Base-by-base conservation (phyloP, 768 basidiomycete species). In the Boletus tylopilopsis region DNA sequence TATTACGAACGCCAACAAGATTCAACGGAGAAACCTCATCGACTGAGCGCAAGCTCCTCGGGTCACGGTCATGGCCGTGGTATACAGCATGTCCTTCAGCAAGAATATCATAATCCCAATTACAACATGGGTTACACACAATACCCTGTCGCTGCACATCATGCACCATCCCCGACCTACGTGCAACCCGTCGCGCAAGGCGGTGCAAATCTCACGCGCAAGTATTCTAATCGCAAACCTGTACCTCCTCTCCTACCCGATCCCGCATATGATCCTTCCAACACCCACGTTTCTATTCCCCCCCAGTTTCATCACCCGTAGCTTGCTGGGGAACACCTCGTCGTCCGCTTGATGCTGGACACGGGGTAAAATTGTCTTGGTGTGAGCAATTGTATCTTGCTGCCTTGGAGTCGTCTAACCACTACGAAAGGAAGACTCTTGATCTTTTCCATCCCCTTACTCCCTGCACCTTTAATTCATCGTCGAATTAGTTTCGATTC, bases 171-270 rank as follows among this genome's bases (percentile, higher is more conserved):
- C 32, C 10, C 60, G 15, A 43, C 53, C 3, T 10, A 35, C 18
- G 44, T 55, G 11, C 59, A 56, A 23, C 43, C 59, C 3, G 35
- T 39, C 2, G 56, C 33, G 23, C 57, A 62, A 12, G 55, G 66
- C 1, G 68, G 66, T 32, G 64, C 68, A 23, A 69, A 60, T 41
- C 57, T 68, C n/a, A 62, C 58, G 9, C 68, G 67, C 56, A 68
- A 68, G 27, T 68, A 55, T n/a, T 68, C 67, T 10, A 56, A 68
- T 45, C 67, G 67, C 27, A 68, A 68, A 42, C 68, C 67, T 4
- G 67, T 68, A 12, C 67, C 68, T 22, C 62, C 62, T 10, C 58
- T 68, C 45, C 32, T 64, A 1, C 60, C 57, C 12, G 24, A 42
- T 18, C 57, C 62, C 0, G 25, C 58, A 9, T 54, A 61, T 33